Evolutionary conservation across 139 green algal genomes (phyloP).

Genomic region (Edaphochlamys debaryana): DNA sequence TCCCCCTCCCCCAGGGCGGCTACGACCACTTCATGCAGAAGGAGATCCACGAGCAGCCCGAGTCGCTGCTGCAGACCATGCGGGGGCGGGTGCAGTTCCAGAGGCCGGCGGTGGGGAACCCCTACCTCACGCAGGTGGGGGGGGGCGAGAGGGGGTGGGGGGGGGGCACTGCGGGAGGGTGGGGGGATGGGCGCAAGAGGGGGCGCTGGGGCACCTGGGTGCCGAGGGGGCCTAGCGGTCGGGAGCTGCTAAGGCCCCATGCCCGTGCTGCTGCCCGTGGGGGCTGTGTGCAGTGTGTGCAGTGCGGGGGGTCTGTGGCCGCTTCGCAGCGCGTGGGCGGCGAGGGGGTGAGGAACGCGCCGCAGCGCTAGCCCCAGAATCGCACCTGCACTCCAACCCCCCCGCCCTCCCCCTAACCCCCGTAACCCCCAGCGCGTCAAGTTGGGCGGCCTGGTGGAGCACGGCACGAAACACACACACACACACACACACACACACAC

Average conservation of each 20-base stretch:
- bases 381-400: slow-evolving; percentile 8
- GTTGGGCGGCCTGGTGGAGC: slow-evolving; percentile 83
- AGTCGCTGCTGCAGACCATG: slow-evolving; percentile 89
- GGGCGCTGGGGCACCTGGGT: too few relatives aligned
- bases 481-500: too few relatives aligned
- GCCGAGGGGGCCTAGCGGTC: too few relatives aligned
- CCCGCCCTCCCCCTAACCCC: slow-evolving; percentile 38
- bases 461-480: slow-evolving; percentile 11
- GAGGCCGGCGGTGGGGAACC: slow-evolving; percentile 51
- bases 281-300: too few relatives aligned
- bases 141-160: background rate
- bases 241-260: too few relatives aligned
- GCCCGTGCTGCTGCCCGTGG: too few relatives aligned
- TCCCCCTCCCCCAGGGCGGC: slow-evolving; percentile 74
- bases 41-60: slow-evolving; percentile 96
- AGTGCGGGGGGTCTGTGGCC: too few relatives aligned
- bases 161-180: background rate
- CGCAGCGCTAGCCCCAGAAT: too few relatives aligned
- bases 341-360: too few relatives aligned
- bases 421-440: slow-evolving; percentile 63
- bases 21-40: slow-evolving; percentile 73
- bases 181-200: too few relatives aligned
- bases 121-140: slow-evolving; percentile 34
- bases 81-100: slow-evolving; percentile 78
- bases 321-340: too few relatives aligned